phyloP scores from a whole-genome alignment of 2,329 filamentous ascomycete species.

The Emmonsia crescens region DNA sequence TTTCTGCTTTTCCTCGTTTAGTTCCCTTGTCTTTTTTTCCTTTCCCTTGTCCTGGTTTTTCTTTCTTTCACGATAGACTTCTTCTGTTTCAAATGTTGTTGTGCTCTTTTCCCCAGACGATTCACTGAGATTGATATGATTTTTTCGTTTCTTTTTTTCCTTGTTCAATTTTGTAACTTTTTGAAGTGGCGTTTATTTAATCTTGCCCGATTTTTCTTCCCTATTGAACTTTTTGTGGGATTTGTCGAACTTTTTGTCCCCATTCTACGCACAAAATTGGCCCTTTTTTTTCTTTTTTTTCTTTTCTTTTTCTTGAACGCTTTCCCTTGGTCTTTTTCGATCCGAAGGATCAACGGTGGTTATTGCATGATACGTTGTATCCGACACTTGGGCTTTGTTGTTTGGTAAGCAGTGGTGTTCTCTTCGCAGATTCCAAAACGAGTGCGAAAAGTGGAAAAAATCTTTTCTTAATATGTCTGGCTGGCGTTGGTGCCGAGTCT shows the following conservation, averaged over 20 bases:
- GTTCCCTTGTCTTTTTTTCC: not conserved
- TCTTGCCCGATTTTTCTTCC: constrained; percentile 2
- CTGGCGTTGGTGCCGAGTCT: constrained; percentile 5
- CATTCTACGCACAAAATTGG: not conserved
- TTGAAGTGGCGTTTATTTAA: not conserved
- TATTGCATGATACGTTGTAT: not conserved
- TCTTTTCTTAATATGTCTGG: constrained; percentile 3
- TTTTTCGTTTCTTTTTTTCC: not conserved
- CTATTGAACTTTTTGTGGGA: not conserved
- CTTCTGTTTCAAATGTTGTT: not conserved
- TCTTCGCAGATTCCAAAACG: not conserved
- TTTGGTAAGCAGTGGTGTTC: not conserved
- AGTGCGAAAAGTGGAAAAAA: not conserved
- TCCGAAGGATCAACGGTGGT: not conserved
- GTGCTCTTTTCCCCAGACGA: not conserved
- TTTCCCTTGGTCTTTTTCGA: not conserved
- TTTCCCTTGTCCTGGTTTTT: not conserved
- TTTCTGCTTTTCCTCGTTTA: not conserved
- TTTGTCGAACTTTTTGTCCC: not conserved
- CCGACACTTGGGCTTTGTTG: not conserved
- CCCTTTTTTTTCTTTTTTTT: not conserved
- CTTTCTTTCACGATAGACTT: constrained; percentile 8
- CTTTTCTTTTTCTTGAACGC: not conserved
- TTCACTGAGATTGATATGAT: constrained; percentile 1
- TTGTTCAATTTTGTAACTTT: not conserved